Evolutionary conservation across 768 basidiomycete genomes (phyloP), one percentile per base, ranked within the genome.

Genomic region (Gloeopeniophorella convolvens): DNA sequence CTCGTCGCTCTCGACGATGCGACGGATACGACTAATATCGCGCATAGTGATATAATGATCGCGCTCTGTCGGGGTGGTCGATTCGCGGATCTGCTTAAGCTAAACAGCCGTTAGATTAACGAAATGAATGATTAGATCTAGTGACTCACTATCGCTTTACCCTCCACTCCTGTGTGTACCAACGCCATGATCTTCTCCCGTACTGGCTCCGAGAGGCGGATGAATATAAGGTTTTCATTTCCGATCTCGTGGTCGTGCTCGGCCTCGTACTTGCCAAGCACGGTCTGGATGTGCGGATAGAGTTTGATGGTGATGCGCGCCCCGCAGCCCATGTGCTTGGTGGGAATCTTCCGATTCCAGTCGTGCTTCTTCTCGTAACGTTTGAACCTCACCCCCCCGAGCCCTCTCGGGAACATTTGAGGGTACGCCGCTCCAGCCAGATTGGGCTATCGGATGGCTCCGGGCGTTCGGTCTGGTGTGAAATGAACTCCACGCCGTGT

Each of bases 361-460:
- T 37, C 23, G 15, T 20, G 15, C 7, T 27, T 46, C 11, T 35
- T 34, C 5, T 46, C 15, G n/a, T 20, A 36, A n/a, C 23, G 11
- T 23, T 7, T 5, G 21, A 16, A n/a, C n/a, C n/a, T n/a, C n/a
- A 34, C 20, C 45, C 34, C 9, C 45, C 45, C n/a, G 5, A 23
- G 12, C 23, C 32, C n/a, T 46, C 16, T 6, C 21, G 11, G 13
- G n/a, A 15, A 16, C 45, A 46, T 15, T 23, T 23, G 4, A 20
- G 26, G 8, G 16, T 16, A 7, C 48, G 48, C 45, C 43, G 49
- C 42, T 53, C 36, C 42, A 42, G 45, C 43, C 42, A 56, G 30
- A 20, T 44, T 47, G 42, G 44, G 35, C 58, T 42, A 52, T 24
- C 48, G 36, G 53, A 39, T 16, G 4, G 32, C n/a, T n/a, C n/a